phyloP scores from a whole-genome alignment of 169 alveolate genomes.

The Toxoplasma gondii region DNA sequence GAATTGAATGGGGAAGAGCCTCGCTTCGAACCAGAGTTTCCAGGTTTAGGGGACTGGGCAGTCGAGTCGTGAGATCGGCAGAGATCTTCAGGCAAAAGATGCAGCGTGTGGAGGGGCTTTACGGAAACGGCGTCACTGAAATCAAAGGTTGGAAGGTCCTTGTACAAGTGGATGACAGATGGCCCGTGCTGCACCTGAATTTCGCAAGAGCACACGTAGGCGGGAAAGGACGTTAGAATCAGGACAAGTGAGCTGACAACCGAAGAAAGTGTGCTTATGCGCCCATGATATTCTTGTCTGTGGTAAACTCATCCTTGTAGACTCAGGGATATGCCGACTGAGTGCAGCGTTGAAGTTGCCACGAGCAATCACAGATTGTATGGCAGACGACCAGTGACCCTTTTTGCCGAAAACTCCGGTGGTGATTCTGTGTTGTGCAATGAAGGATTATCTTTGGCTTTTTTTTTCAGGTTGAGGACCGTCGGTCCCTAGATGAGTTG shows the following conservation, averaged over 20 bases:
- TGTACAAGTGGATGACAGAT: not conserved
- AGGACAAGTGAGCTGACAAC: not conserved
- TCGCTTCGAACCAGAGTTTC: not conserved
- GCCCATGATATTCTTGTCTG: no score
- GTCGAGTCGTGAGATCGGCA: not conserved
- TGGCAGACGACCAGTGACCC: no score
- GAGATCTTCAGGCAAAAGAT: not conserved
- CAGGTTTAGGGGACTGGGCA: not conserved
- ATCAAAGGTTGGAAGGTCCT: not conserved
- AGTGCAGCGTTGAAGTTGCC: no score
- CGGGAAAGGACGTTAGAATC: not conserved
- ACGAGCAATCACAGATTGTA: no score
- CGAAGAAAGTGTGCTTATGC: not conserved
- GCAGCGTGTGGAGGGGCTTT: not conserved
- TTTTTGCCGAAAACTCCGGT: no score
- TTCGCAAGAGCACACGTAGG: not conserved
- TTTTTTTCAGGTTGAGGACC: no score
- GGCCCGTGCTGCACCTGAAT: constrained; percentile 2
- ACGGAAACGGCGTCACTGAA: not conserved
- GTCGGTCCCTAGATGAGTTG: no score
- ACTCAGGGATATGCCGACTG: no score
- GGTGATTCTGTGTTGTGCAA: no score
- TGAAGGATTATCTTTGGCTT: no score
- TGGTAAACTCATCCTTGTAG: no score
- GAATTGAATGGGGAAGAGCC: not conserved